Conservation (phyloP, 768 basidiomycete species). For the Boletellus sp. region DNA sequence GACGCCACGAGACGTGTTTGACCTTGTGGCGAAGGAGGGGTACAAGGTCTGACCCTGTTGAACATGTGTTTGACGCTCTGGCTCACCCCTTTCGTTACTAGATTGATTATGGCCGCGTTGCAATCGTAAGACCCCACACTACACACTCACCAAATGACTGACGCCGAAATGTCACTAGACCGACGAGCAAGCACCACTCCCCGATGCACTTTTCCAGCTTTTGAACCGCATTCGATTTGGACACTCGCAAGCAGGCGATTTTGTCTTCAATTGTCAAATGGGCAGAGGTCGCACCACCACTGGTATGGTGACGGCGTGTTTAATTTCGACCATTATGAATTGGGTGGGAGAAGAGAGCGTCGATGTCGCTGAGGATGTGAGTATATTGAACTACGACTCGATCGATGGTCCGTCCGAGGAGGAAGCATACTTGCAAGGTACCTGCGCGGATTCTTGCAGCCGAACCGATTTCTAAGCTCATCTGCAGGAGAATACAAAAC, state of each 20-base stretch:
- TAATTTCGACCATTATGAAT: constrained; percentile 72
- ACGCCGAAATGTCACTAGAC: constrained; percentile 59
- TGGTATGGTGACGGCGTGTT: constrained; percentile 87
- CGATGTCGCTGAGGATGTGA: constrained; percentile 34
- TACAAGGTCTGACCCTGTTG: constrained; percentile 45
- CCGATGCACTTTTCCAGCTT: constrained; percentile 77
- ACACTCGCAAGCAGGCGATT: constrained; percentile 61
- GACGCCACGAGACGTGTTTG: constrained; percentile 81
- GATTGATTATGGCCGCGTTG: constrained; percentile 86
- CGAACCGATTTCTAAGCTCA: not conserved
- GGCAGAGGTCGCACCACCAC: constrained; percentile 89
- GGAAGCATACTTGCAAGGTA: constrained; percentile 84
- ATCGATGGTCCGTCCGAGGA: constrained; percentile 86
- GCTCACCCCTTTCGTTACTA: constrained; percentile 27
- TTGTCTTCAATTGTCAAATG: constrained; percentile 98
- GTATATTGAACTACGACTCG: constrained; percentile 52
- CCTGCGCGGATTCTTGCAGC: not conserved
- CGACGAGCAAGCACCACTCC: constrained; percentile 95
- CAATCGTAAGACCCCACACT: constrained; percentile 57
- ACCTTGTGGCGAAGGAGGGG: constrained; percentile 70
- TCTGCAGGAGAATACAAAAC: constrained; percentile 92
- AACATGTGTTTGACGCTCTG: not conserved
- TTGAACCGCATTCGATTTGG: constrained; percentile 66
- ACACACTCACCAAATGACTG: not conserved
- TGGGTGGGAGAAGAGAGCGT: constrained; percentile 49